These are phyloP conservation scores for Yamadazyma nakazawae DNA, from an alignment of 805 yeast species.

Conservation along the genomic window DNA sequence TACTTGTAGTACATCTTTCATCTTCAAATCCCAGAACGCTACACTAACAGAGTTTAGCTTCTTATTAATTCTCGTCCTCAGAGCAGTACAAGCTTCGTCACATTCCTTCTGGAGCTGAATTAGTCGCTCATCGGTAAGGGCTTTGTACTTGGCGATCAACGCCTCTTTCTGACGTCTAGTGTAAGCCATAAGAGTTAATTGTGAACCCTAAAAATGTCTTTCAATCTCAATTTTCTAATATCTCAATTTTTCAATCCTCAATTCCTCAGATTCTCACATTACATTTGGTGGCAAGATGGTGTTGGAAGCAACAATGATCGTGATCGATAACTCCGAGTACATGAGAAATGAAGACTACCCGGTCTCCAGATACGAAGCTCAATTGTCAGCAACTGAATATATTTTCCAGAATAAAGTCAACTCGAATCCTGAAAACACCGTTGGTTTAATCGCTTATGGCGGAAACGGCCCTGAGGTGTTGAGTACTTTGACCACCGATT, in stretches of 20 bases:
- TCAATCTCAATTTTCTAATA: background rate
- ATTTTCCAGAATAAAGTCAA: slow-evolving; percentile 83
- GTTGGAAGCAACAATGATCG: slow-evolving; percentile 93
- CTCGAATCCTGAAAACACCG: slow-evolving; percentile 90
- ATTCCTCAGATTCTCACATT: background rate
- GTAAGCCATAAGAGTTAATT: slow-evolving; percentile 4
- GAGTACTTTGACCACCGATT: slow-evolving; percentile 82
- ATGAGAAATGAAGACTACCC: slow-evolving; percentile 94
- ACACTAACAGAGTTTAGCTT: slow-evolving; percentile 47
- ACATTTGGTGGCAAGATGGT: slow-evolving; percentile 54
- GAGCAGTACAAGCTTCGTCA: slow-evolving; percentile 20
- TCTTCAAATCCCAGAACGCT: slow-evolving; percentile 47
- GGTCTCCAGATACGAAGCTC: slow-evolving; percentile 87
- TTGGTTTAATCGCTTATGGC: slow-evolving; percentile 85
- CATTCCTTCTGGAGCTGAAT: slow-evolving; percentile 23
- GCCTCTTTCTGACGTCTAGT: slow-evolving; percentile 32
- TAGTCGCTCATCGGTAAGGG: slow-evolving; percentile 19
- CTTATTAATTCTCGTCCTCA: slow-evolving; percentile 37
- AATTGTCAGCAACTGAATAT: slow-evolving; percentile 81
- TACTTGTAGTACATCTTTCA: slow-evolving; percentile 41
- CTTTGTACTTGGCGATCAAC: slow-evolving; percentile 28
- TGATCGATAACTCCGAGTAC: slow-evolving; percentile 92
- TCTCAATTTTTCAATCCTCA: background rate
- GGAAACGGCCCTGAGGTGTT: slow-evolving; percentile 84
- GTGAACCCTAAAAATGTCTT: background rate